A percentile compares a stretch with the other conserved stretches of the same genome.
These are phyloP conservation scores for Pythium rhizo-oryzae DNA, from an alignment of 352 stramenopile genomes.

Conservation along the genomic window DNA sequence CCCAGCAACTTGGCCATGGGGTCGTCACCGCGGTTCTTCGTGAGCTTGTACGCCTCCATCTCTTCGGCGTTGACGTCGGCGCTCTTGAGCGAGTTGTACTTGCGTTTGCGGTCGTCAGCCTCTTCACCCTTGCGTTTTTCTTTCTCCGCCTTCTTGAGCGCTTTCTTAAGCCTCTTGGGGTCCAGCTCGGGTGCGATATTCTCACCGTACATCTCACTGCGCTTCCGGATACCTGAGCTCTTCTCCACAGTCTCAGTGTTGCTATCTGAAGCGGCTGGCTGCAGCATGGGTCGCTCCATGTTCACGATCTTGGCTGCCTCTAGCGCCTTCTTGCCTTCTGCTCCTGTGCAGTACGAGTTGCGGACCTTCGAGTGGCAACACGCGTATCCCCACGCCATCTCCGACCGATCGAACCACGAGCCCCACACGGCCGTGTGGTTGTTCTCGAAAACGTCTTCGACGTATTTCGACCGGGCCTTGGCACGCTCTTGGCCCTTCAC, in stretches of 20 bases:
- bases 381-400: slow-evolving; percentile 96
- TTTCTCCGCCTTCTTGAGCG: slow-evolving; percentile 75
- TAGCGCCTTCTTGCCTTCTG: slow-evolving; percentile 90
- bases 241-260: slow-evolving; percentile 30
- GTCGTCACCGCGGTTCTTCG: slow-evolving; percentile 89
- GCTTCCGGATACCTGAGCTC: slow-evolving; percentile 46
- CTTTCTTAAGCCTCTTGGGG: slow-evolving; percentile 86
- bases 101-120: slow-evolving; percentile 87
- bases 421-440: slow-evolving; percentile 98
- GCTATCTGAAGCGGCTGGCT: slow-evolving; percentile 14
- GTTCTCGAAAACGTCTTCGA: slow-evolving; percentile 96
- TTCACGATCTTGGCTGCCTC: slow-evolving; percentile 74
- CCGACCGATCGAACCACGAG: slow-evolving; percentile 96
- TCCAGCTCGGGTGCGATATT: slow-evolving; percentile 75
- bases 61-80: slow-evolving; percentile 94
- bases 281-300: slow-evolving; percentile 57
- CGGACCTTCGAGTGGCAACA: slow-evolving; percentile 96
- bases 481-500: slow-evolving; percentile 78
- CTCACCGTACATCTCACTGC: slow-evolving; percentile 92
- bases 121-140: slow-evolving; percentile 56
- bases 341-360: slow-evolving; percentile 96
- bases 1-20: slow-evolving; percentile 94
- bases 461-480: slow-evolving; percentile 96
- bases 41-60: slow-evolving; percentile 96
- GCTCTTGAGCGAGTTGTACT: slow-evolving; percentile 94